Evolutionary conservation across 768 basidiomycete genomes (phyloP), one percentile per base, ranked within the genome.

Genomic region (Panellus pusillus): DNA sequence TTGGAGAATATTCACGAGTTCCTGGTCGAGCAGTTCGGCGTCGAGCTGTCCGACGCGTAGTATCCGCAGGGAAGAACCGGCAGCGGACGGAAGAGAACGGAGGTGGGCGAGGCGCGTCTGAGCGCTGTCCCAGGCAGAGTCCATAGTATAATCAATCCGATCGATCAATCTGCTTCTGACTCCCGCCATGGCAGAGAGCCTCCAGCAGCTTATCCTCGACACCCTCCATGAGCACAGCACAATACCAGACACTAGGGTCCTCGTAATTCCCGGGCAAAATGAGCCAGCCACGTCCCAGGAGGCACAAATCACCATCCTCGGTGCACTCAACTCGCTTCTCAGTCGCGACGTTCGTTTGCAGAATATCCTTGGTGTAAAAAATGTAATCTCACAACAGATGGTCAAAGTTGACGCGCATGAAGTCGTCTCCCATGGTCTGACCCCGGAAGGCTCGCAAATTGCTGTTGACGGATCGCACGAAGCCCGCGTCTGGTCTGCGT

Each of bases 1-100:
- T 63, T 83, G 84, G 29, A 98, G 77, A 55, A 97, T 72, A 27
- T 84, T 79, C 29, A 89, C 82, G 15, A 98, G 81, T 58, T 97
- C 93, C 60, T 86, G 82, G 72, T 98, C 96, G 44, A 98, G 79
- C 19, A 95, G 77, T 62, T 93, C 88, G 3, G 95, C 84, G 68
- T 98, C 96, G 48, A 98, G 82, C 69, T 96, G 91, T 8, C 90
- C 89, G 44, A 98, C 93, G 40, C 94, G 89, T 20, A 83, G 74
- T 28, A 86, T 72, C n/a, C 86, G 78, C 50, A 20, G 74, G 68
- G n/a, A 65, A 49, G 14, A 66, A 47, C 9, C 65, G 59, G 6
- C 69, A 55, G 18, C 61, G 62, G 19, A 84, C 60, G 27, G 9
- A 12, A 72, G 68, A 27, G 71, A 66, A 45, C 76, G 72, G 37